These are phyloP conservation scores for Perkinsus marinus DNA, from an alignment of 169 alveolate species.

Conservation along the genomic window DNA sequence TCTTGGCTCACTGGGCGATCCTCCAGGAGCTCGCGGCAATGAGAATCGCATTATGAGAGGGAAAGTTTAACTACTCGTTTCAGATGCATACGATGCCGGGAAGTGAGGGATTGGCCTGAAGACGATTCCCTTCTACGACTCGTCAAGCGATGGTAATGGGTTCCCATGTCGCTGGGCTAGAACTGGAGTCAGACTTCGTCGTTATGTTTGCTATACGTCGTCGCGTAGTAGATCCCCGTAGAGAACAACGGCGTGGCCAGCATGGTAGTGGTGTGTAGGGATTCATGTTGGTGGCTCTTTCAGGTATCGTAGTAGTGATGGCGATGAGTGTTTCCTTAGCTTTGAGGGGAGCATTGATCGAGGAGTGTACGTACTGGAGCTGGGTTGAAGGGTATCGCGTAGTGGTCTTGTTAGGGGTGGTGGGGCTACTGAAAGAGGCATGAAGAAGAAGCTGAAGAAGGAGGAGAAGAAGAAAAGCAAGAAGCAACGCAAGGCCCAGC, in stretches of 20 bases:
- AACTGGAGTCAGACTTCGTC: too few species aligned
- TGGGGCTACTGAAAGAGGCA: slow-evolving; percentile 9
- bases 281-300: too few species aligned
- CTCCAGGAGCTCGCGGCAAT: too few species aligned
- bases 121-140: slow-evolving; percentile 13
- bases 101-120: slow-evolving; percentile 53
- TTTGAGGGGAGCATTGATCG: slow-evolving; percentile 36
- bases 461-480: slow-evolving; percentile 1
- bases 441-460: slow-evolving; percentile 6
- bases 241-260: slow-evolving; percentile 2
- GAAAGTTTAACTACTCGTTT: too few species aligned
- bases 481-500: not conserved
- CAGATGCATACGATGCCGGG: slow-evolving; percentile 77
- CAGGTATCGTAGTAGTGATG: slow-evolving; percentile 22
- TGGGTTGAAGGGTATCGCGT: not conserved
- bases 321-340: slow-evolving; percentile 48
- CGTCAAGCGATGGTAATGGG: slow-evolving; percentile 9
- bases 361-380: not conserved
- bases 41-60: too few species aligned
- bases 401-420: not conserved
- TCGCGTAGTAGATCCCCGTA: too few species aligned
- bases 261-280: not conserved
- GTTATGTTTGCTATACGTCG: too few species aligned
- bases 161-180: too few species aligned
- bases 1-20: too few species aligned